A percentile compares a stretch with the other conserved stretches of the same genome.
Evolutionary conservation across 805 yeast species (phyloP).

Genomic region (Helenozyma baotianmanensis): DNA sequence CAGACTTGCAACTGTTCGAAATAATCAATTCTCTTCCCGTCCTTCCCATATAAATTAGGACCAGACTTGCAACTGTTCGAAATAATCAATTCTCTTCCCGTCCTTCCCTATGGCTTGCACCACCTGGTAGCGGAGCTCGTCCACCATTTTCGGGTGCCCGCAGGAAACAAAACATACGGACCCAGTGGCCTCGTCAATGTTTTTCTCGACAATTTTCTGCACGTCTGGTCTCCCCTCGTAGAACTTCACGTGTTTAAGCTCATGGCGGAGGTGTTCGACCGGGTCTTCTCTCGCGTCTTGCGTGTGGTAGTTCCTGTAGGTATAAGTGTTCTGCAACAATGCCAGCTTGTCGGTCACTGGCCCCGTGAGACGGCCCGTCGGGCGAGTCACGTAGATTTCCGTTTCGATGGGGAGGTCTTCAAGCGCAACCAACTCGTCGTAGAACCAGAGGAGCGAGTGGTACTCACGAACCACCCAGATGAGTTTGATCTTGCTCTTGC

Average conservation of each 20-base stretch:
- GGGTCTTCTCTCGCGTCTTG: conserved; percentile 1
- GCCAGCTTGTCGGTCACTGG: conserved; percentile 6
- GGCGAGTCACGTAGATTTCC: conserved; percentile 11
- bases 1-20: conserved; percentile 20
- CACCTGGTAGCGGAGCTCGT: conserved; percentile 21
- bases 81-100: conserved; percentile 11
- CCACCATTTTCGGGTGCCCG: conserved; percentile 33
- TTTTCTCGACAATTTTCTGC: conserved; percentile 4
- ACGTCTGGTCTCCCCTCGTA: conserved; percentile 13
- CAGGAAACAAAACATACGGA: conserved; percentile 24
- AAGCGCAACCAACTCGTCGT: conserved; percentile 36
- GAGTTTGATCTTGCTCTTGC: conserved; percentile 31
- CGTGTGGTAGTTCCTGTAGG: conserved; percentile 5
- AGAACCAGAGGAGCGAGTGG: conserved; percentile 47
- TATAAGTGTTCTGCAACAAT: conserved; percentile 8
- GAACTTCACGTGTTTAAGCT: conserved; percentile 10
- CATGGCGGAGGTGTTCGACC: conserved; percentile 2
- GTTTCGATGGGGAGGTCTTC: conserved; percentile 25
- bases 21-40: conserved; percentile 10
- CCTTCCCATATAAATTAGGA: conserved; percentile 17
- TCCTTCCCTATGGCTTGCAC: conserved; percentile 6
- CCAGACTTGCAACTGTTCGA: conserved; percentile 20
- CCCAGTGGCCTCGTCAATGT: conserved; percentile 5
- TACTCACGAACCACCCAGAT: conserved; percentile 62
- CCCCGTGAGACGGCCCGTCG: not conserved